Evolutionary conservation across 768 basidiomycete genomes (phyloP), one percentile per base, ranked within the genome.

Genomic region (Mycena metata): DNA sequence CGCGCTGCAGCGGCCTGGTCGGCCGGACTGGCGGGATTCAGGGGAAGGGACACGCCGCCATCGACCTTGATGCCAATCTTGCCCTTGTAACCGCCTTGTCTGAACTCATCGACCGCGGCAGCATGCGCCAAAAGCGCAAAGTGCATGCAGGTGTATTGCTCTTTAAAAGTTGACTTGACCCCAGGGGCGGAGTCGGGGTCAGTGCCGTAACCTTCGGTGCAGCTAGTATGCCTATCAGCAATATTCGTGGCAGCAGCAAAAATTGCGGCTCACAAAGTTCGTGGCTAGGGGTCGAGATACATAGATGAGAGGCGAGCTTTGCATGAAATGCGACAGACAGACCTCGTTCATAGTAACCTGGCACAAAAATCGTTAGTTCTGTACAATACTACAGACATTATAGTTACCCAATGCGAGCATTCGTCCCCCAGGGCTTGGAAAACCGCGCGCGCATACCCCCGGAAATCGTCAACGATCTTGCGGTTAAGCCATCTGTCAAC

Each of bases 391-490:
- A 19, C 17, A 24, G 16, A 39, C 2, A 12, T 2, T 0, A 30
- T 23, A 47, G 10, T 33, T 60, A 65, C 63, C 68, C 68, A 69
- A 41, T 65, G 63, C 50, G 70, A 60, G 17, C 70, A 72, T 35
- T 67, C 39, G 41, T 72, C n/a, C 2, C 70, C 70, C 12, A 72
- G 21, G 16, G 63, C 70, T 52, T 60, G 56, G 58, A 72, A 72
- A 11, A 72, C 70, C 12, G 46, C 67, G 8, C 67, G 76, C 7
- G 85, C 83, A 71, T 87, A 89, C 64, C 77, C 76, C 23, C 78
- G 78, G 64, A 79, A 89, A 72, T 89, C 87, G 24, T 76, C 68
- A 21, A 84, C 77, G 60, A 86, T 81, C 62, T 85, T 82, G 19
- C 82, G 81, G 66, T 83, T 82, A 13, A 85, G 77, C 85, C 85